A percentile compares a stretch with the other conserved stretches of the same genome.
These are phyloP conservation scores for Dendrobium huoshanense DNA, from an alignment of 106 monocot species.

Conservation along the genomic window DNA sequence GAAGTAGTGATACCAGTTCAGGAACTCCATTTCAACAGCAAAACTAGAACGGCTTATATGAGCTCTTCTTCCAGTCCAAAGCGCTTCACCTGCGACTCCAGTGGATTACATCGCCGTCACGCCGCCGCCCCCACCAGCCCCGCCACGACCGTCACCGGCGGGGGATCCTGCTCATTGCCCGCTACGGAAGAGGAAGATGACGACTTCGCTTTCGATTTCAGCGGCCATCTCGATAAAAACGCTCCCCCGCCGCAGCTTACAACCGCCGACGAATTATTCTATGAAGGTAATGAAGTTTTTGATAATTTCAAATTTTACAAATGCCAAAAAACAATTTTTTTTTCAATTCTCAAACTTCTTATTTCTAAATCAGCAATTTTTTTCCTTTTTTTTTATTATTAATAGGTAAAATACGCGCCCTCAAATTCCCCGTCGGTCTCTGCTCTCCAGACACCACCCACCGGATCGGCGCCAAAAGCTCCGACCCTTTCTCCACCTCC, in stretches of 20 bases:
- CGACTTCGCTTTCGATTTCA: constrained; percentile 6
- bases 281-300: constrained; percentile 17
- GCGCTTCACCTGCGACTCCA: neutral
- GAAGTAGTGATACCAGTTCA: constrained; percentile 13
- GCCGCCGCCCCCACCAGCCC: neutral
- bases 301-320: no score
- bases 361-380: no score
- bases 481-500: constrained; percentile 1
- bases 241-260: neutral
- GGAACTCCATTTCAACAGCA: constrained; percentile 34
- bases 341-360: no score
- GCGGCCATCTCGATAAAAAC: neutral
- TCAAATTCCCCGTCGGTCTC: constrained; percentile 31
- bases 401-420: constrained; percentile 30
- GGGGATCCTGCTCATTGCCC: no score
- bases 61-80: constrained; percentile 31
- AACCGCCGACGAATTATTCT: constrained; percentile 68
- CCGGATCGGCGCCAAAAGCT: neutral
- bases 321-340: no score
- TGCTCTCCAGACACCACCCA: neutral
- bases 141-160: neutral
- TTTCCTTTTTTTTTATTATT: no score
- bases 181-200: neutral
- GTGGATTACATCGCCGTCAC: constrained; percentile 19
- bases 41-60: constrained; percentile 18